phyloP scores from a whole-genome alignment of 2,329 filamentous ascomycete species.

The Talaromyces verruculosus region DNA sequence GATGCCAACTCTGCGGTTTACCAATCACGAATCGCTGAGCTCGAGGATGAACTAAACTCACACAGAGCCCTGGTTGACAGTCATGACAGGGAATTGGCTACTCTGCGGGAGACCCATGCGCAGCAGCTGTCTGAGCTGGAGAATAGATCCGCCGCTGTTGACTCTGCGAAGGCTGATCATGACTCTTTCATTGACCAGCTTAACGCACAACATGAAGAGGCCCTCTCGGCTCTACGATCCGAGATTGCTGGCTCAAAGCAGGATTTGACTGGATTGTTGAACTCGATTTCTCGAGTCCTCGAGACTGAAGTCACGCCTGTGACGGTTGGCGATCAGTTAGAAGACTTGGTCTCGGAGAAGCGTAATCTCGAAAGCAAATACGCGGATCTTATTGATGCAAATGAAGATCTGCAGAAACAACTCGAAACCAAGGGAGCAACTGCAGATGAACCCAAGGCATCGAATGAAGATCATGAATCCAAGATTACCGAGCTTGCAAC shows the following conservation, averaged over 20 bases:
- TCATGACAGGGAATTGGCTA: conserved; percentile 44
- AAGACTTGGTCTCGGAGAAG: conserved; percentile 50
- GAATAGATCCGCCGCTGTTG: conserved; percentile 9
- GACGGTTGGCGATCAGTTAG: conserved; percentile 62
- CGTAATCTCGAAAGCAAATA: conserved; percentile 46
- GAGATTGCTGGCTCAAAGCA: conserved; percentile 67
- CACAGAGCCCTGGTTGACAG: conserved; percentile 48
- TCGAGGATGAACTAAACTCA: conserved; percentile 58
- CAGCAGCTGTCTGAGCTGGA: conserved; percentile 41
- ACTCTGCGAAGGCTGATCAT: conserved; percentile 34
- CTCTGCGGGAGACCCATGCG: conserved; percentile 55
- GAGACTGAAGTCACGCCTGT: conserved; percentile 56
- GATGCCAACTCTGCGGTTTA: conserved; percentile 50
- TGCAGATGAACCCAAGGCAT: conserved; percentile 38
- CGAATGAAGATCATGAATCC: conserved; percentile 51
- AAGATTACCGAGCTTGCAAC: conserved; percentile 57
- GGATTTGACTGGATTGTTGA: conserved; percentile 64
- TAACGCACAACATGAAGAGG: conserved; percentile 60
- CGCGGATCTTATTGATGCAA: conserved; percentile 41
- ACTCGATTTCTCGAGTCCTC: conserved; percentile 53
- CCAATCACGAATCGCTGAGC: conserved; percentile 50
- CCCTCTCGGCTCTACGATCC: conserved; percentile 59
- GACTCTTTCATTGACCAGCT: conserved; percentile 48
- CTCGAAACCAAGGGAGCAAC: conserved; percentile 39
- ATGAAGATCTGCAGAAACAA: conserved; percentile 42